These are phyloP conservation scores for Candida ficus DNA, from an alignment of 805 yeast genomes.

Conservation along the genomic window DNA sequence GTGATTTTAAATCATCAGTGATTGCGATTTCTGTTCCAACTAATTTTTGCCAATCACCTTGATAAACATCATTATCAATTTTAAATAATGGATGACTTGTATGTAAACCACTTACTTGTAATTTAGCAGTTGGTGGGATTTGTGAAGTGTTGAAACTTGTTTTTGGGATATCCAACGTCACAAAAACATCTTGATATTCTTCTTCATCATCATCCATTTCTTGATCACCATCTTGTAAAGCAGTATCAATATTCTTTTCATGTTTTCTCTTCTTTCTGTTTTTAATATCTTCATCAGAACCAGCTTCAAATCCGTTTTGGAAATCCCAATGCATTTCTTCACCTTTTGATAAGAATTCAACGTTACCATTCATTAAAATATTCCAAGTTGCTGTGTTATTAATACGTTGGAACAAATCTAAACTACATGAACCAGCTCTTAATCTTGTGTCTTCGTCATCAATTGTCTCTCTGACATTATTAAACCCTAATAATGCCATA, in stretches of 20 bases:
- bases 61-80: constrained; percentile 54
- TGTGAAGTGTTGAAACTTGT: constrained; percentile 27
- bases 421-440: constrained; percentile 80
- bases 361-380: constrained; percentile 63
- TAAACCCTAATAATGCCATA: constrained; percentile 57
- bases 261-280: constrained; percentile 35
- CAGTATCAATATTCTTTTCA: neutral
- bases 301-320: constrained; percentile 74
- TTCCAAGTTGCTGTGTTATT: constrained; percentile 45
- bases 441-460: constrained; percentile 41
- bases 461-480: constrained; percentile 45
- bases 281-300: constrained; percentile 80
- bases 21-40: constrained; percentile 69
- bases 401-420: constrained; percentile 51
- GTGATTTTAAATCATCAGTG: constrained; percentile 21
- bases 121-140: constrained; percentile 34
- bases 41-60: constrained; percentile 70
- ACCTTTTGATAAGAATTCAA: constrained; percentile 66
- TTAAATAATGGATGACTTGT: constrained; percentile 50
- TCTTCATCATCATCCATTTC: neutral
- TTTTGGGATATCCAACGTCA: constrained; percentile 48
- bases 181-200: constrained; percentile 42
- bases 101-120: constrained; percentile 54
- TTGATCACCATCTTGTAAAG: neutral
- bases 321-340: constrained; percentile 96